Percentiles rank a stretch among this genome's conserved stretches.
Evolutionary conservation across 768 basidiomycete genomes (phyloP).

Genomic region (Leccinum uliginosum): DNA sequence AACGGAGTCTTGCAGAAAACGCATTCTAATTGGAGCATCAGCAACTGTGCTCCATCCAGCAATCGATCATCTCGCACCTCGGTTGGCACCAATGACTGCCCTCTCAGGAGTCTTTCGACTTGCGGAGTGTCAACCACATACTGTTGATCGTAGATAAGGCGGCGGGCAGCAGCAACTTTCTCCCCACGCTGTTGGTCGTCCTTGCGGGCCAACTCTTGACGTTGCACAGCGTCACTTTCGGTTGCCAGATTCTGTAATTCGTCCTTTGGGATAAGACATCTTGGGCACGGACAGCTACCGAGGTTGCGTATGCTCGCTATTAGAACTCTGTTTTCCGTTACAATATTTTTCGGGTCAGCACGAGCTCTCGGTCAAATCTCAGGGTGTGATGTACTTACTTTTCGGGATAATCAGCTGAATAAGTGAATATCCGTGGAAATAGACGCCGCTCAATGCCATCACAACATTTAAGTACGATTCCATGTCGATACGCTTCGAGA

Average conservation of each 20-base stretch:
- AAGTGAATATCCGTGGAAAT: background rate
- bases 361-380: background rate
- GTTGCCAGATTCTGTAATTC: background rate
- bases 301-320: background rate
- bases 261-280: background rate
- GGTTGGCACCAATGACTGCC: background rate
- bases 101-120: background rate
- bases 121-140: background rate
- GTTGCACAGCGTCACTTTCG: background rate
- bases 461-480: background rate
- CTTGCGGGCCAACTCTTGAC: background rate
- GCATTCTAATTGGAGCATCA: background rate
- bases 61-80: background rate
- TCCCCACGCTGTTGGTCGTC: background rate
- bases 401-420: background rate
- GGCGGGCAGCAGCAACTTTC: background rate
- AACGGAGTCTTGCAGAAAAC: background rate
- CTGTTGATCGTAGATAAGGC: background rate
- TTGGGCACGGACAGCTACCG: background rate
- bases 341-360: no score
- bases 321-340: background rate
- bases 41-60: no score
- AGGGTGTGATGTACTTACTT: background rate
- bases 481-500: background rate
- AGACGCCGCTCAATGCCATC: background rate